phyloP scores from a whole-genome alignment of 352 stramenopile species.

The Phytopythium mirpurense region DNA sequence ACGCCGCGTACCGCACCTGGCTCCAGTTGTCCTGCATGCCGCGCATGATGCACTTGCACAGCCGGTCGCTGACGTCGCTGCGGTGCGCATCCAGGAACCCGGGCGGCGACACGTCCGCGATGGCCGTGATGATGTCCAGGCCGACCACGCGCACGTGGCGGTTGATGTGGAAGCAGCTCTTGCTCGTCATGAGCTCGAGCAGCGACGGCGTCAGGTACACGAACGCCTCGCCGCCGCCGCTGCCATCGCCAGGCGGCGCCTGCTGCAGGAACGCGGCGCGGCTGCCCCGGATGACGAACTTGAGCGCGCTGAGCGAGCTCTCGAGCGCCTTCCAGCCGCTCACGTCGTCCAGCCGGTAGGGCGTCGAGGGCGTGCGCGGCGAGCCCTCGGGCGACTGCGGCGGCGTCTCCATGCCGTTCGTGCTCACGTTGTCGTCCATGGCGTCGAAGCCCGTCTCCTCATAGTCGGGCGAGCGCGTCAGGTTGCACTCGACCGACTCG shows the following conservation, averaged over 20 bases:
- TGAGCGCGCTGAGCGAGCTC: constrained; percentile 86
- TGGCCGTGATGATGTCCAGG: constrained; percentile 75
- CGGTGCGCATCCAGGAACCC: constrained; percentile 44
- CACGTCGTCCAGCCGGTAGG: constrained; percentile 92
- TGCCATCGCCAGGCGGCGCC: no score
- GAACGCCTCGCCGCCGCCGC: constrained; percentile 27
- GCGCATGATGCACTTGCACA: constrained; percentile 65
- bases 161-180: constrained; percentile 92
- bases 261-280: constrained; percentile 56
- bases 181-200: constrained; percentile 63
- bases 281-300: constrained; percentile 80
- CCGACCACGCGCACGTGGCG: constrained; percentile 91
- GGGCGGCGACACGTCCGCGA: constrained; percentile 38
- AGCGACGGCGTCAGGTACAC: constrained; percentile 61
- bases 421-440: constrained; percentile 76
- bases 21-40: constrained; percentile 96
- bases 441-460: constrained; percentile 74
- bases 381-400: constrained; percentile 54
- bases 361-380: constrained; percentile 67
- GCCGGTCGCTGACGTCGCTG: constrained; percentile 28
- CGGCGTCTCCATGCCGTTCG: constrained; percentile 72
- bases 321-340: constrained; percentile 96
- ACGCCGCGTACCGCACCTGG: constrained; percentile 95
- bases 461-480: constrained; percentile 74
- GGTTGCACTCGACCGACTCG: constrained; percentile 68